Conservation (phyloP, 495 filamentous ascomycete species). For the Tricharina praecox region DNA sequence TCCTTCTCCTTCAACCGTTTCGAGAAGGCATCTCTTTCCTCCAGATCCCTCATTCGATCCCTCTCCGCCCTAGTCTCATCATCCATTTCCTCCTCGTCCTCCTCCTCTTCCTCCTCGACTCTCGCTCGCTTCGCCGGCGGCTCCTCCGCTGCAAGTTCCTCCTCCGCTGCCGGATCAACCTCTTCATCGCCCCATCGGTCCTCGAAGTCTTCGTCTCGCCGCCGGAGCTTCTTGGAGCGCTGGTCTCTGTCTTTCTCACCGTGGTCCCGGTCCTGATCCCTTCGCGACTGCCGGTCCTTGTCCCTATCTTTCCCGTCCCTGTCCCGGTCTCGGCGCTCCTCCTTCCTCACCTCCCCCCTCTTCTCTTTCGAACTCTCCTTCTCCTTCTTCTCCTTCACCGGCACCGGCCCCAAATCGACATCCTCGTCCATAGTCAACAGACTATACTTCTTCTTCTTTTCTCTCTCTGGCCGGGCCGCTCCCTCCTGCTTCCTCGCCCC, state of each 20-base stretch:
- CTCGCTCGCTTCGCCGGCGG: slow-evolving; percentile 42
- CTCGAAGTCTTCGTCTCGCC: slow-evolving; percentile 44
- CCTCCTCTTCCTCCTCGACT: slow-evolving; percentile 40
- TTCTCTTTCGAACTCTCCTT: slow-evolving; percentile 38
- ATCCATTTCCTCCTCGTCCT: slow-evolving; percentile 39
- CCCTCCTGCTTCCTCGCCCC: slow-evolving; percentile 14
- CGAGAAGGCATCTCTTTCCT: slow-evolving; percentile 59
- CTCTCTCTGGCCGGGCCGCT: slow-evolving; percentile 19
- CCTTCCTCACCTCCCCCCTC: slow-evolving; percentile 24
- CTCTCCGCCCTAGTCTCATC: slow-evolving; percentile 40
- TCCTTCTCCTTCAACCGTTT: slow-evolving; percentile 56
- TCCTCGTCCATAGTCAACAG: slow-evolving; percentile 62
- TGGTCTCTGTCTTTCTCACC: slow-evolving; percentile 29
- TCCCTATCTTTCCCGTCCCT: slow-evolving; percentile 22
- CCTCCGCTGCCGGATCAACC: slow-evolving; percentile 37
- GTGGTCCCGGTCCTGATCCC: slow-evolving; percentile 26
- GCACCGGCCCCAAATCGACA: slow-evolving; percentile 27
- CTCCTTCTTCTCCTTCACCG: slow-evolving; percentile 31
- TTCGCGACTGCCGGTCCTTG: slow-evolving; percentile 23
- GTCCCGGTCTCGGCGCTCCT: slow-evolving; percentile 24
- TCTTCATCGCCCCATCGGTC: slow-evolving; percentile 73
- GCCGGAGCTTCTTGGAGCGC: slow-evolving; percentile 38
- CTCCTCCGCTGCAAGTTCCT: slow-evolving; percentile 30
- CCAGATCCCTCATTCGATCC: slow-evolving; percentile 44
- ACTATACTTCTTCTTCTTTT: slow-evolving; percentile 53